Evolutionary conservation across 306 rosid species (phyloP), one percentile per base, ranked within the genome.

Genomic region (Alnus rubra): DNA sequence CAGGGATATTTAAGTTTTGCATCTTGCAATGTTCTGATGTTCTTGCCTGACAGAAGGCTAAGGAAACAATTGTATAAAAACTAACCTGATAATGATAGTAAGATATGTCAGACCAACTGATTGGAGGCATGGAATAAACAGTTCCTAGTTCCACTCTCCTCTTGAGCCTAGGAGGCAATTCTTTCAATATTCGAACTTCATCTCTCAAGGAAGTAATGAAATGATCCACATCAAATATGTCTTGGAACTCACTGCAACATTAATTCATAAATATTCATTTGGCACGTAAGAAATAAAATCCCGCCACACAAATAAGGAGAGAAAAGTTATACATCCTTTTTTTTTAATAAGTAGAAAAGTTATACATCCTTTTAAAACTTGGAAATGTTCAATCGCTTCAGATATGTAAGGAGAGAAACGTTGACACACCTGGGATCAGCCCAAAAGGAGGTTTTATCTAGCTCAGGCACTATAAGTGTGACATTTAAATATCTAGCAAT

Each of bases 21-120:
- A 69, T 44, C 50, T 53, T 10, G 33, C 10, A 76, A 11, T 53
- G 30, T 39, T 54, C 72, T 18, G 50, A n/a, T 8, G 5, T 16
- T 71, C 28, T 52, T 73, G n/a, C 56, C 10, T 16, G 19, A 8
- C 55, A 19, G 23, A 45, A 72, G 70, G 44, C 69, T 42, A 51
- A 31, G 14, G 14, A 79, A 58, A 23, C 9, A 72, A 80, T 2
- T 33, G 49, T 47, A 28, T 9, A 14, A 13, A 71, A 71, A 81
- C 88, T 65, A n/a, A 90, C 98, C 98, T 92, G 97, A 74, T 89
- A 78, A 79, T 76, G 85, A 81, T 94, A 94, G 87, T 94, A 94
- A 71, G 97, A 89, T 54, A 94, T 89, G 82, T 92, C 98, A 54
- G 98, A 94, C 98, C 98, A 94, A 79, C 98, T 94, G 72, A 94